Conservation (phyloP, 306 rosid genomes). For the Nissolia schottii region DNA sequence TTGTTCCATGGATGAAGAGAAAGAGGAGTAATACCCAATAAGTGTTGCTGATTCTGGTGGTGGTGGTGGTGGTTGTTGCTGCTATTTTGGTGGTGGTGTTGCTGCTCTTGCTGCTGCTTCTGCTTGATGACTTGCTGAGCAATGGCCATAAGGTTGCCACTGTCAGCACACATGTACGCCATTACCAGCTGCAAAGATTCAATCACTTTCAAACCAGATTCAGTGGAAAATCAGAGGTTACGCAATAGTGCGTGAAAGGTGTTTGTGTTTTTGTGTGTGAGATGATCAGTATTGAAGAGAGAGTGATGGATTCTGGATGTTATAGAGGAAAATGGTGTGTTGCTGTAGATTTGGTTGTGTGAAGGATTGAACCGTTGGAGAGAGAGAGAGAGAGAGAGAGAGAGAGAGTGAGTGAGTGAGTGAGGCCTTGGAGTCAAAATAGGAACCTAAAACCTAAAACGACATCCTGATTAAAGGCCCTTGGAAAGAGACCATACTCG, state of each 20-base stretch:
- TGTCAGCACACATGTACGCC: slow-evolving; percentile 95
- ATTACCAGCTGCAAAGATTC: slow-evolving; percentile 48
- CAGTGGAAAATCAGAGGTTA: too few species aligned
- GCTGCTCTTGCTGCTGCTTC: slow-evolving; percentile 80
- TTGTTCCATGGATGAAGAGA: slow-evolving; percentile 70
- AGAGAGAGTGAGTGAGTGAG: not conserved
- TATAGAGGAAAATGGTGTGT: not conserved
- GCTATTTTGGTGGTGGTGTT: slow-evolving; percentile 49
- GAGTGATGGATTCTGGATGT: not conserved
- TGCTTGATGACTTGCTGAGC: slow-evolving; percentile 97
- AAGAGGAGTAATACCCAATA: slow-evolving; percentile 33
- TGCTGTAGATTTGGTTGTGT: not conserved
- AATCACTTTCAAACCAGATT: not conserved
- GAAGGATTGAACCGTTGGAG: slow-evolving; percentile 13
- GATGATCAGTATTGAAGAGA: too few species aligned
- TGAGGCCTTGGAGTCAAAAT: not conserved
- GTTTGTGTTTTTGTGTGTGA: too few species aligned
- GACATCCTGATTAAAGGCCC: slow-evolving; percentile 8
- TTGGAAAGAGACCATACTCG: not conserved
- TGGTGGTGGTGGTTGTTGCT: slow-evolving; percentile 14
- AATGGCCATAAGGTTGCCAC: slow-evolving; percentile 96
- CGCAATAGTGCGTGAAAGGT: too few species aligned
- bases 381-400: not conserved
- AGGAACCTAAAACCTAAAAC: not conserved
- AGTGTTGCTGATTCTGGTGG: slow-evolving; percentile 23